Base-by-base conservation (phyloP, 345 rosid genomes). In the Salix caprea region DNA sequence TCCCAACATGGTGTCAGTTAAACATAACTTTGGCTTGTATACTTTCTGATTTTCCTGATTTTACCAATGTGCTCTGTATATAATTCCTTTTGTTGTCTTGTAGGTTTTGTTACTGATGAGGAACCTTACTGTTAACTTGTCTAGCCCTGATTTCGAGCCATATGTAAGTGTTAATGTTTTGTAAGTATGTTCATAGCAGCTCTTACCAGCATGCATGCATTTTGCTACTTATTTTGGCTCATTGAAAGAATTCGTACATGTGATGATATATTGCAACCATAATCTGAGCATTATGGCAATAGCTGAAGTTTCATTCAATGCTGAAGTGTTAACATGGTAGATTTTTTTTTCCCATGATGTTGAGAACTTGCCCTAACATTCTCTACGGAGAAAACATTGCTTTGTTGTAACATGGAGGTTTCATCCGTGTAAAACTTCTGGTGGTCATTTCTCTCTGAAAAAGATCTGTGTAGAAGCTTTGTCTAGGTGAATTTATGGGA, bases 51-150 rank as follows among this genome's bases (percentile, higher is more conserved):
- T 7, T 50, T 37, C 62, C 8, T 67, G 69, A 39, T 74, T 12
- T 16, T 46, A 46, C 28, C 32, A 0, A 30, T 14, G 16, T 52
- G 2, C 7, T 36, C 14, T 34, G 16, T 62, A 23, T 44, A 30
- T 73, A 48, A 69, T 67, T 72, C 68, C 48, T 14, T 52, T 72
- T 73, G 73, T 34, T 79, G 65, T 67, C 72, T 85, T 86, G 82
- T 87, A 96, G 99, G 99, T 93, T 79, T 74, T 96, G 73, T 80
- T 96, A 74, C 74, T 96, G 90, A 96, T 93, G 94, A 90, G 87
- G 81, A 96, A 96, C 87, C 93, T 96, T 75, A 85, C 94, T 44
- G 79, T 91, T 36, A 96, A 96, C 88, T 83, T 96, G 89, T 86
- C 91, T 70, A 88, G 87, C 83, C 97, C 98, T 81, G 94, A 88